Evolutionary conservation across 768 basidiomycete species (phyloP).

Genomic region (Suillus discolor): DNA sequence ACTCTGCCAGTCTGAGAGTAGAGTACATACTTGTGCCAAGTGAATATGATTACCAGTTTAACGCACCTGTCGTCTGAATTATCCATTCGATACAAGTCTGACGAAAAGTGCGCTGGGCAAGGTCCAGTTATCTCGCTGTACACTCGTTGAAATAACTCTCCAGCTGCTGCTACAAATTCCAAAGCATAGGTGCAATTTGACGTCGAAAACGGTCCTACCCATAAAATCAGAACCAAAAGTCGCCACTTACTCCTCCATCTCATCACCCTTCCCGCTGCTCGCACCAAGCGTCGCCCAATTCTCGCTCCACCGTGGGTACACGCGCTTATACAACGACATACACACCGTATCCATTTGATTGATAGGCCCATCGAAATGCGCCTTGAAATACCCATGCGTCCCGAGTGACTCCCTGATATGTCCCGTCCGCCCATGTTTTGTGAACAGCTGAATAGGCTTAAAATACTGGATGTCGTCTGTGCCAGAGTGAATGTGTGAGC

Average conservation of each 20-base stretch:
- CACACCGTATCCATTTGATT: constrained; percentile 98
- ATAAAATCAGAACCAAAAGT: neutral
- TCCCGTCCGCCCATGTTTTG: constrained; percentile 83
- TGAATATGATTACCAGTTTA: neutral
- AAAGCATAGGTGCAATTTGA: neutral
- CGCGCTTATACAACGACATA: constrained; percentile 91
- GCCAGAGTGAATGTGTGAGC: constrained; percentile 9
- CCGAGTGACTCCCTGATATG: constrained; percentile 72
- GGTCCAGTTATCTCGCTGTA: neutral
- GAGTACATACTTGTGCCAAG: neutral
- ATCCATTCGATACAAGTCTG: neutral
- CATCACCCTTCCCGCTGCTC: constrained; percentile 20
- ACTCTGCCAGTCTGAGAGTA: neutral
- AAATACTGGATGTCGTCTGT: constrained; percentile 90
- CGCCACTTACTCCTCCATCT: constrained; percentile 23
- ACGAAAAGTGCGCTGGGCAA: neutral
- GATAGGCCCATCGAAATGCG: constrained; percentile 91
- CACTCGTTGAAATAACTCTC: neutral
- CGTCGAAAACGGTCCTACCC: neutral
- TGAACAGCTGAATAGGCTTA: constrained; percentile 85
- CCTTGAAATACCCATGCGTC: constrained; percentile 98
- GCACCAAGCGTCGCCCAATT: constrained; percentile 41
- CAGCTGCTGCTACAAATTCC: neutral
- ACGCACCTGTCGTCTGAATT: neutral
- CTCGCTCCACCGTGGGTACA: constrained; percentile 61